Base-by-base conservation (phyloP, 139 green algal species). In the Chlamydomonas sp. region DNA sequence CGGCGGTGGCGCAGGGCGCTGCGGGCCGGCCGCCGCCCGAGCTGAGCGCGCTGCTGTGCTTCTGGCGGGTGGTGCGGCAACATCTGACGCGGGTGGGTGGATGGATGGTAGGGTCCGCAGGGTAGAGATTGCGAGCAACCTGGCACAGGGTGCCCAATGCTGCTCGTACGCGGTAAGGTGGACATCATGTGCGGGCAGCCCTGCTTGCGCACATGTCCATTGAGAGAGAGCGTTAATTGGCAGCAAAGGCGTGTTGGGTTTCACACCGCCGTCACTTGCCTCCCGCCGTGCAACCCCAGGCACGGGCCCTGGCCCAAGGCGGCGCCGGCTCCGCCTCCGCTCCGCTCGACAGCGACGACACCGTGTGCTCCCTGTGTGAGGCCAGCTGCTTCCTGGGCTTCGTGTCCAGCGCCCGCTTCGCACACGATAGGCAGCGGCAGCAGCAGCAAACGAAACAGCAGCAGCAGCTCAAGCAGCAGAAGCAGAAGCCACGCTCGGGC, bases 341-440 rank as follows among this genome's bases (percentile, higher is more conserved):
- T 6, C 57, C 2, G 4, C 7, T 60, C 15, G 77, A 80, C 9
- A 16, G 4, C 8, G 77, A 80, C 60, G 77, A 80, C 77, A 80
- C 77, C 4, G 77, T 80, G 59, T 80, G 77, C 77, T 67, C 77
- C 49, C 59, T 12, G 15, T 80, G 77, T 16, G 77, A 80, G 77
- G 59, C 59, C 12, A 64, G 31, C 59, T 80, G 77, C 77, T 64
- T 80, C 31, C 59, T 80, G 77, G 77, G 77, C 12, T 80, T 31
- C 15, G 77, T 60, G 17, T 63, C 77, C 5, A 59, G 16, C 18
- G 20, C 31, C 18, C 3, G 71, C 71, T 12, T 6, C 71, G 9
- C 71, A 18, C 71, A 20, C 71, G 9, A 58, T 6, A 9, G 18
- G 9, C 18, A 20, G 16, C 71, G 18, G 3, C 71, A 20, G 9